phyloP scores from a whole-genome alignment of 2,329 filamentous ascomycete species.

The Fusarium sp. region DNA sequence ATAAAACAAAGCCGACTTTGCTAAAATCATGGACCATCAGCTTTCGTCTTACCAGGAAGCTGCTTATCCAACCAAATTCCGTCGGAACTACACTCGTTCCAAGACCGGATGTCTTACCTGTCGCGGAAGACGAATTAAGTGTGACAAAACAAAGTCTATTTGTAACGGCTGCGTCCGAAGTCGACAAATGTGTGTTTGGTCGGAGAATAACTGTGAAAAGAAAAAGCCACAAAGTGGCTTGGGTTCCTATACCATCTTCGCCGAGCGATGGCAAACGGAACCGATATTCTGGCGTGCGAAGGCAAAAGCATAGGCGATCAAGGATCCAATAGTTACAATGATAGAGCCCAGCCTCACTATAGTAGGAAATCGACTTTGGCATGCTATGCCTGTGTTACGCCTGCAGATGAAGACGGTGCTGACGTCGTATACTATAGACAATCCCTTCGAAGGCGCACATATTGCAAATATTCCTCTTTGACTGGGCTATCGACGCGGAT shows the following conservation, averaged over 20 bases:
- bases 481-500: neutral
- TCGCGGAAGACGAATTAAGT: slow-evolving; percentile 1
- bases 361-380: too few species aligned
- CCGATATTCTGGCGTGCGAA: too few species aligned
- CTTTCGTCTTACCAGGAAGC: neutral
- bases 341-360: neutral
- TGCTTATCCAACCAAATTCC: neutral
- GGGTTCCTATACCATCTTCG: too few species aligned
- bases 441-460: neutral
- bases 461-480: neutral
- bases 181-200: neutral
- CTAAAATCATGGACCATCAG: neutral
- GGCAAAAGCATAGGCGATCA: too few species aligned
- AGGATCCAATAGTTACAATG: too few species aligned
- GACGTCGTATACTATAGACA: neutral
- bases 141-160: neutral
- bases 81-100: slow-evolving; percentile 1
- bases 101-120: slow-evolving; percentile 3
- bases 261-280: too few species aligned
- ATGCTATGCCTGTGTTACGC: too few species aligned
- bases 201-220: neutral
- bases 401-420: too few species aligned
- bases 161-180: neutral
- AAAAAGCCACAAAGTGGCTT: too few species aligned
- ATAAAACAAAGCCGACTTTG: too few species aligned